Evolutionary conservation across 2,329 filamentous ascomycete species (phyloP), one percentile per base, ranked within the genome.

Genomic region (Nemania serpens): DNA sequence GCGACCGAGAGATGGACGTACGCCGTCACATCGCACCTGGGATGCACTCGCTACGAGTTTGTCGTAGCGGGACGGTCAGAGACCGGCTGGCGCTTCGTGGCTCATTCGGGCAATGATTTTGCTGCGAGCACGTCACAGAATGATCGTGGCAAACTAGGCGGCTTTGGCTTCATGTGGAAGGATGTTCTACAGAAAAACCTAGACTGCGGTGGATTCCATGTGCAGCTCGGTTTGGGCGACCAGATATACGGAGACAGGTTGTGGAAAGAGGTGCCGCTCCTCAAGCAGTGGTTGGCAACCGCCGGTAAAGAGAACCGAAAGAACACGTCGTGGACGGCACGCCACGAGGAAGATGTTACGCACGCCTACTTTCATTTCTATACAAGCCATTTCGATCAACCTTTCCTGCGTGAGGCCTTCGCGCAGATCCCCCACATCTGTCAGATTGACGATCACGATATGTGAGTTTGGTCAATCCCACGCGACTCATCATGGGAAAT

Each of bases 341-440:
- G 92, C 51, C 91, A 98, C 70, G 93, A 99, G 73, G 94, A 99
- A 72, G 95, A 99, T 72, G 92, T 97, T 17, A 88, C 90, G 2
- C 93, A 98, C 76, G 93, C 95, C 7, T 99, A 97, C 78, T 99
- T 99, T 76, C 95, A 99, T 75, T 99, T 97, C 76, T 99, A 99
- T 74, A 97, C 93, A 1, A 97, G 93, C 68, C 94, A 98, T 75
- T 98, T 99, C 74, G 95, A 99, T 73, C 95, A 99, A 76, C 93
- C 94, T 6, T 94, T 96, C 75, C 76, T 99, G 67, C 83, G 95
- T 62, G 95, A 99, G 76, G 93, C 94, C 0, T 99, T 97, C 79
- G 95, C 95, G 20, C 95, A 99, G 78, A 97, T 99, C 64, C 95
- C 95, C 42, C 93, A 97, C 72, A 81, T 99, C 55, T 83, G 96